Percentiles rank a stretch among this genome's conserved stretches.
Conservation (phyloP, 164 flowering plant species). For the Nelumbo lutea region DNA sequence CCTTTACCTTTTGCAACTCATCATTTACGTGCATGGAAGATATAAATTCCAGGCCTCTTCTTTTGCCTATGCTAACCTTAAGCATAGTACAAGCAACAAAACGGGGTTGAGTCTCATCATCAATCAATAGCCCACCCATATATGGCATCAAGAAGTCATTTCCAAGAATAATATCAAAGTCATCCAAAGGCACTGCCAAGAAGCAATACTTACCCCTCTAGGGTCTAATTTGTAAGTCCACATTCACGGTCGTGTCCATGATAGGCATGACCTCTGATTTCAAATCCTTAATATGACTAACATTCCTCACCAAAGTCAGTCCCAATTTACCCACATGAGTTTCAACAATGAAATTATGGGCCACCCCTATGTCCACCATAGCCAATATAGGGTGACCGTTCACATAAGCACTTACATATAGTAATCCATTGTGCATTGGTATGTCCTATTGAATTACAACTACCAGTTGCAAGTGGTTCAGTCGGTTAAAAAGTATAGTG, state of each 20-base stretch:
- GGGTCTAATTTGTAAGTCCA: not conserved
- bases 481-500: too few species aligned
- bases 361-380: slow-evolving; percentile 9
- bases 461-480: too few species aligned
- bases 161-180: slow-evolving; percentile 11
- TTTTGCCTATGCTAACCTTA: not conserved
- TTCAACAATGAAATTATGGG: slow-evolving; percentile 12
- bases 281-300: slow-evolving; percentile 1
- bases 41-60: not conserved
- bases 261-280: not conserved
- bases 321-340: not conserved
- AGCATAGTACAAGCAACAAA: not conserved
- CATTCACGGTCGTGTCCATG: not conserved
- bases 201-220: slow-evolving; percentile 3
- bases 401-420: not conserved
- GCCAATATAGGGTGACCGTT: not conserved
- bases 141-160: slow-evolving; percentile 13
- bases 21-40: not conserved
- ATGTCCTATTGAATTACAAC: too few species aligned
- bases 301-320: not conserved
- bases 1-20: not conserved
- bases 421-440: not conserved
- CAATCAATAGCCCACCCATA: slow-evolving; percentile 3
- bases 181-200: slow-evolving; percentile 6
- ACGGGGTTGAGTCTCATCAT: not conserved